Evolutionary conservation across 495 filamentous ascomycete species (phyloP), one percentile per base, ranked within the genome.

Genomic region (Tuber indicum): DNA sequence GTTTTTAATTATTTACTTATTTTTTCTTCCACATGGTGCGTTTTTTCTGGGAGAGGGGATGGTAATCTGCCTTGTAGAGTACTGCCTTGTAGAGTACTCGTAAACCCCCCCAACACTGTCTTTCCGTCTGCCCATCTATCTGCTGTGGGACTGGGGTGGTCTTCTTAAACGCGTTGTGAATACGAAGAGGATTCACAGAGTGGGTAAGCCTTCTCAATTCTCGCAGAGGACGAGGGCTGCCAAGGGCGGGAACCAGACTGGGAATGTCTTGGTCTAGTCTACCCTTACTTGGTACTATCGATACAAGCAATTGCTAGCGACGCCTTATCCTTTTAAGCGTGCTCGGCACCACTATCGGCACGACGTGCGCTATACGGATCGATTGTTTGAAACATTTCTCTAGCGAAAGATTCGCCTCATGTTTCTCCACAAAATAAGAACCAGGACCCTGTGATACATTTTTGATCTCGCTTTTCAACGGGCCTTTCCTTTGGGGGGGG

Each of bases 301-400:
- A 66, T 17, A 66, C 58, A 66, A 66, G 58, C 14, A 66, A 66
- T 66, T 66, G 58, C 14, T 66, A 66, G 58, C 58, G 58, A 66
- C 14, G 58, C 58, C 58, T 66, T 66, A 66, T 36, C 58, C 58
- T 36, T 52, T 14, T 36, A 14, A 26, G 12, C 4, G 3, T 32
- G 58, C 58, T 36, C 12, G 58, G 58, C 58, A 66, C 26, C 14
- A 36, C 58, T 17, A 17, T 36, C 58, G 58, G 58, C 58, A 36
- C 47, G 47, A 52, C 21, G 47, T 52, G 47, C 47, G 47, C 7
- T 52, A 52, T 36, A 12, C 26, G 32, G 52, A n/a, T 58, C n/a
- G 52, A 14, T 58, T 26, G 52, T 26, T 58, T 58, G 52, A 23
- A 12, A 58, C 19, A 58, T 26, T 58, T 26, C 52, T n/a, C 49